Percentiles rank a stretch among this genome's conserved stretches.
Evolutionary conservation across 2,329 filamentous ascomycete species (phyloP).

Genomic region (Teratosphaeria nubilosa): DNA sequence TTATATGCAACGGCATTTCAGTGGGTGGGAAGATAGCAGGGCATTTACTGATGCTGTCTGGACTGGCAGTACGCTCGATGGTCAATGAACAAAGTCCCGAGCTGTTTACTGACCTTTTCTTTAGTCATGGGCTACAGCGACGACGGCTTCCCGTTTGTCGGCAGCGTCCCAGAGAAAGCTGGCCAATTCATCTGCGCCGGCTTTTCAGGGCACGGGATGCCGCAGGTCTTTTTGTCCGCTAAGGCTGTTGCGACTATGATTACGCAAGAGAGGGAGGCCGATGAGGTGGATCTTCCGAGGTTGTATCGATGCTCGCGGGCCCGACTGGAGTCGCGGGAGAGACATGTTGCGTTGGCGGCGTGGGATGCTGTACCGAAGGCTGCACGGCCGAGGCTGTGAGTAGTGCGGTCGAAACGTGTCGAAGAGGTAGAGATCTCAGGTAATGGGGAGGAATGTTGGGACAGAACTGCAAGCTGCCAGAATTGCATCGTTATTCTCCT

Average conservation of each 20-base stretch:
- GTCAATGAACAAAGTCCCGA: too few relatives aligned
- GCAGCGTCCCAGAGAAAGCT: constrained; percentile 30
- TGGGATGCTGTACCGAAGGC: not conserved
- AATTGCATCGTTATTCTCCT: too few relatives aligned
- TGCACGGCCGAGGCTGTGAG: not conserved
- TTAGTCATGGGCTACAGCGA: constrained; percentile 15
- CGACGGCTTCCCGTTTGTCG: constrained; percentile 32
- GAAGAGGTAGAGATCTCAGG: too few relatives aligned
- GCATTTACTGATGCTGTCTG: constrained; percentile 29
- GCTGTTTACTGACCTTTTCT: constrained; percentile 10
- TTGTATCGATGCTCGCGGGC: constrained; percentile 1
- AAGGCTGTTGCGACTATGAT: constrained; percentile 36
- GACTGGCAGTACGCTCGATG: constrained; percentile 25
- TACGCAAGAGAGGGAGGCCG: not conserved
- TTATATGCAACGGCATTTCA: constrained; percentile 39
- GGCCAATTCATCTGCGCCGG: constrained; percentile 39
- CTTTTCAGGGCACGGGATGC: constrained; percentile 45
- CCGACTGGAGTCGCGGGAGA: not conserved
- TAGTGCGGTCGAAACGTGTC: too few relatives aligned
- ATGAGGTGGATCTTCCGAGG: constrained; percentile 1
- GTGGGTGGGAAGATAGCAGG: constrained; percentile 37
- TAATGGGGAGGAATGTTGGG: too few relatives aligned
- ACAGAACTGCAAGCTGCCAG: too few relatives aligned
- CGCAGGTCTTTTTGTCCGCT: constrained; percentile 33
- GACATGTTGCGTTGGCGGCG: not conserved